phyloP scores from a whole-genome alignment of 2,329 filamentous ascomycete genomes.

The Epichloe glyceriae region DNA sequence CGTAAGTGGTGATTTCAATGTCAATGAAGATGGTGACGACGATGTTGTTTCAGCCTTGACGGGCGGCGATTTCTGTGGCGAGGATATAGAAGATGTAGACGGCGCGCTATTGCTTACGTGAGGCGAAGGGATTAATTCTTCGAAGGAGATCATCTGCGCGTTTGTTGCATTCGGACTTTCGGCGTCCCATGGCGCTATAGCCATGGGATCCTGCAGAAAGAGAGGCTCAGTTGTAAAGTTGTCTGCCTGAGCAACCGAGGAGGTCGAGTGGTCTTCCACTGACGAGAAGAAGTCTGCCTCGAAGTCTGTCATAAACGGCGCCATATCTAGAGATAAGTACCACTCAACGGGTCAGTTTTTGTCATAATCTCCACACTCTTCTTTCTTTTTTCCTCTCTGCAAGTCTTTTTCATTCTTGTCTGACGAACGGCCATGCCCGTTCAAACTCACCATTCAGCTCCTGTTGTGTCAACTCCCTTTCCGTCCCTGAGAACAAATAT shows the following conservation, averaged over 20 bases:
- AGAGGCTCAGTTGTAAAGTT: slow-evolving; percentile 25
- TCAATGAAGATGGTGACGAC: neutral
- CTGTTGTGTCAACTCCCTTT: slow-evolving; percentile 12
- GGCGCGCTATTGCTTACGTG: slow-evolving; percentile 5
- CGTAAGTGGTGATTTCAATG: slow-evolving; percentile 17
- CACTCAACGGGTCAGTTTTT: neutral
- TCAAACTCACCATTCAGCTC: slow-evolving; percentile 19
- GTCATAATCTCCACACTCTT: neutral
- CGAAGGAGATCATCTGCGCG: slow-evolving; percentile 24
- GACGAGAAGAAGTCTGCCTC: slow-evolving; percentile 17
- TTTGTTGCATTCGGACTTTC: slow-evolving; percentile 19
- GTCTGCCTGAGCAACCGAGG: slow-evolving; percentile 3
- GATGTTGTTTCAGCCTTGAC: slow-evolving; percentile 13
- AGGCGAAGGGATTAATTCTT: slow-evolving; percentile 25
- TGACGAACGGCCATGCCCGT: neutral
- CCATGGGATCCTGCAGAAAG: slow-evolving; percentile 20
- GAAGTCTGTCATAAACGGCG: slow-evolving; percentile 20
- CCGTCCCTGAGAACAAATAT: slow-evolving; percentile 24
- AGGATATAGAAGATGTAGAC: slow-evolving; percentile 15
- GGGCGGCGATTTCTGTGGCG: slow-evolving; percentile 16
- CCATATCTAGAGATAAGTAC: slow-evolving; percentile 12
- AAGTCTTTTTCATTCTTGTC: neutral
- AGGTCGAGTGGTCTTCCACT: slow-evolving; percentile 11
- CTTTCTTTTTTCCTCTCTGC: no score
- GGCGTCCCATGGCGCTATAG: slow-evolving; percentile 29